A percentile compares a stretch with the other conserved stretches of the same genome.
These are phyloP conservation scores for Cryptococcus hybrid DNA, from an alignment of 1,284 basidiomycete species.

Conservation along the genomic window DNA sequence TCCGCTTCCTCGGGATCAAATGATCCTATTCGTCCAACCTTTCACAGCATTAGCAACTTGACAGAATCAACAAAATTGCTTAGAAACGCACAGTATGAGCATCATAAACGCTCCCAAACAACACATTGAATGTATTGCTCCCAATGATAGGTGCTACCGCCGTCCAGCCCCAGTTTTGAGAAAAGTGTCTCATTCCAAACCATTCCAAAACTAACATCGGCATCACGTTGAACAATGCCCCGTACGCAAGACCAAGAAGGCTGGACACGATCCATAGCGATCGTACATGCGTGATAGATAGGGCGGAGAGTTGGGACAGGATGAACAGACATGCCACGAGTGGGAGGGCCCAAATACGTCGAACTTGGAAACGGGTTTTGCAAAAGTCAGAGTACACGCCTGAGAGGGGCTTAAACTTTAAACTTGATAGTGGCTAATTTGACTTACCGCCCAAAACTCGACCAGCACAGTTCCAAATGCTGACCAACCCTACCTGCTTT, in stretches of 20 bases:
- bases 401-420: neutral
- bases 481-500: constrained; percentile 78
- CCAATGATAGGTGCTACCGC: constrained; percentile 73
- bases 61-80: too few species aligned
- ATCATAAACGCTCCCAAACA: constrained; percentile 78
- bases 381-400: constrained; percentile 66
- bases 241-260: constrained; percentile 70
- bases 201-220: constrained; percentile 79
- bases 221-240: constrained; percentile 70
- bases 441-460: constrained; percentile 68
- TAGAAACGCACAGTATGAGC: constrained; percentile 56
- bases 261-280: constrained; percentile 73
- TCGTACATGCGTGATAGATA: constrained; percentile 60
- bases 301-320: constrained; percentile 64
- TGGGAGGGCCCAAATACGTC: constrained; percentile 62
- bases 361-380: constrained; percentile 58
- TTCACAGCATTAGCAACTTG: too few species aligned
- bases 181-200: constrained; percentile 68
- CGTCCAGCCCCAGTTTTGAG: constrained; percentile 83
- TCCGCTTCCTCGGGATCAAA: neutral
- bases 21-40: neutral
- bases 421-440: too few species aligned
- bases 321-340: constrained; percentile 67
- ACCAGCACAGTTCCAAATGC: constrained; percentile 78
- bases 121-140: constrained; percentile 78